phyloP scores from a whole-genome alignment of 2,329 filamentous ascomycete species.

The Periconia macrospinosa region DNA sequence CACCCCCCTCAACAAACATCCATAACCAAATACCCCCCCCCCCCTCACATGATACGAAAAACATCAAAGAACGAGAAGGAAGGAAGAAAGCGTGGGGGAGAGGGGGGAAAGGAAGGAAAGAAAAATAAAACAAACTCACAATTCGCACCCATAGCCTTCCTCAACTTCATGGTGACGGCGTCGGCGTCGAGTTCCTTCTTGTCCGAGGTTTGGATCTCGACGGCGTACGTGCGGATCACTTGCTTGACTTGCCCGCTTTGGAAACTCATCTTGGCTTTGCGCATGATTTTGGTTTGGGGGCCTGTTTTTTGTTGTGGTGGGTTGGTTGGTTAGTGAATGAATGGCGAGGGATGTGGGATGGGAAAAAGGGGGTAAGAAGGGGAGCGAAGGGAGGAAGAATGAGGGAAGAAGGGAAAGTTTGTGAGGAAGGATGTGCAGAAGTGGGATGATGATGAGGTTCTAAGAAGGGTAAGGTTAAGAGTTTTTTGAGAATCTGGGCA shows the following conservation, averaged over 20 bases:
- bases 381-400: neutral
- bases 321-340: neutral
- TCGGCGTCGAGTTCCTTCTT: constrained; percentile 62
- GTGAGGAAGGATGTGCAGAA: too few relatives aligned
- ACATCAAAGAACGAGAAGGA: too few relatives aligned
- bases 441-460: too few relatives aligned
- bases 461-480: too few relatives aligned
- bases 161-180: constrained; percentile 62
- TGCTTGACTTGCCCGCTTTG: constrained; percentile 68
- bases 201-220: constrained; percentile 65
- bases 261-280: constrained; percentile 69
- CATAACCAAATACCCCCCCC: too few relatives aligned
- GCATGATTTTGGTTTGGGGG: constrained; percentile 64
- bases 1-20: too few relatives aligned
- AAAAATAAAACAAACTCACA: constrained; percentile 54
- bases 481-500: too few relatives aligned
- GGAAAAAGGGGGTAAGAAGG: neutral
- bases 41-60: too few relatives aligned
- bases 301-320: constrained; percentile 15
- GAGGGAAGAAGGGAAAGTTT: too few relatives aligned
- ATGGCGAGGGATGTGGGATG: too few relatives aligned
- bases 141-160: constrained; percentile 70
- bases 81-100: too few relatives aligned
- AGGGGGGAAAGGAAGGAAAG: too few relatives aligned
- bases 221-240: constrained; percentile 65